These are phyloP conservation scores for Zopfochytrium polystomum DNA, from an alignment of 371 early-diverging fungal species.

Conservation along the genomic window DNA sequence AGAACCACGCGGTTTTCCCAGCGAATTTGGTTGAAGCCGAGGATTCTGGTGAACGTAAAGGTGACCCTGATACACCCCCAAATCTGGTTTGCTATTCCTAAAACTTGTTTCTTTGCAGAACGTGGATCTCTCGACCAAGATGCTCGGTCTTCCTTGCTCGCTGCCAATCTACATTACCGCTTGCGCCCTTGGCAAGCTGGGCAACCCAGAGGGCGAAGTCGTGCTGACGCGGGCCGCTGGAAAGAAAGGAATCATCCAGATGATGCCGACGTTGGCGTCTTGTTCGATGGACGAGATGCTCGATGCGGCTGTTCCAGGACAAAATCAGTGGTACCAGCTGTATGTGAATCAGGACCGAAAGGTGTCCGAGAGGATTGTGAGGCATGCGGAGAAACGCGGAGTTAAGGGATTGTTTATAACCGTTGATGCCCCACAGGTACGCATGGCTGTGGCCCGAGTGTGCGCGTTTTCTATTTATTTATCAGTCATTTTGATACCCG, in stretches of 20 bases:
- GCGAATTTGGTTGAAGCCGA: conserved; percentile 61
- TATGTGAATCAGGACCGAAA: conserved; percentile 81
- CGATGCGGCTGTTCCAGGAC: conserved; percentile 39
- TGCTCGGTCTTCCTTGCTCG: too few relatives aligned
- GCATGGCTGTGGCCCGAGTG: conserved; percentile 67
- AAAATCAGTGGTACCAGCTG: conserved; percentile 82
- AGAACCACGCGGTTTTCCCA: conserved; percentile 73
- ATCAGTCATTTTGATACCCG: not conserved
- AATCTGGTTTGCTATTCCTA: too few relatives aligned
- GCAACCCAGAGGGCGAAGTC: conserved; percentile 74
- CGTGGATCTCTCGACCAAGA: conserved; percentile 66
- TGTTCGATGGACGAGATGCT: conserved; percentile 68
- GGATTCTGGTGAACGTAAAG: conserved; percentile 49
- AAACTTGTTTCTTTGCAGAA: conserved; percentile 71
- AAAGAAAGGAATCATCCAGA: conserved; percentile 45
- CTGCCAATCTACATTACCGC: conserved; percentile 51
- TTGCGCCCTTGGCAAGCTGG: conserved; percentile 62
- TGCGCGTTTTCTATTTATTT: conserved; percentile 88
- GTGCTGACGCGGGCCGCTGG: conserved; percentile 64
- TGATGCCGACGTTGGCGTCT: conserved; percentile 73
- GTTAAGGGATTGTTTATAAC: conserved; percentile 86
- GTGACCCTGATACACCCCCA: too few relatives aligned
- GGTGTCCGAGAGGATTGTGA: conserved; percentile 69
- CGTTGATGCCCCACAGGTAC: conserved; percentile 78
- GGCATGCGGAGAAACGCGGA: conserved; percentile 77